A percentile compares a stretch with the other conserved stretches of the same genome.
These are phyloP conservation scores for Candida sp. DNA, from an alignment of 1,139 yeast genomes.

Conservation along the genomic window DNA sequence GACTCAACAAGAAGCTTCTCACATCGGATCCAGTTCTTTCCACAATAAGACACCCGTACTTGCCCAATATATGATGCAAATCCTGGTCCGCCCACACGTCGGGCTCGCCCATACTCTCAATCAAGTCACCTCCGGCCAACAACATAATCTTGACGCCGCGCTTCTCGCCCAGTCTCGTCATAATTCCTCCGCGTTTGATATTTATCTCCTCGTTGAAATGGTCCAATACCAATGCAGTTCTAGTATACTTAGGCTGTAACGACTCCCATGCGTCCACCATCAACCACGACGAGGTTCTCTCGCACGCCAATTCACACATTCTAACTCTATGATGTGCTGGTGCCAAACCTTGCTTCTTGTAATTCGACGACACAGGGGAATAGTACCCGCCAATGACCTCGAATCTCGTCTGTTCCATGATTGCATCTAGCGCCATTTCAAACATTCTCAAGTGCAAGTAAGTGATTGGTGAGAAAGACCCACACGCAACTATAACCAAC, in stretches of 20 bases:
- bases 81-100: conserved; percentile 99
- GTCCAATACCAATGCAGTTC: conserved; percentile 95
- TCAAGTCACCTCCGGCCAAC: conserved; percentile 96
- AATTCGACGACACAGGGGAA: conserved; percentile 96
- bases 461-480: conserved; percentile 95
- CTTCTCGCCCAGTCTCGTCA: conserved; percentile 70
- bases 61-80: conserved; percentile 92
- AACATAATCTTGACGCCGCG: conserved; percentile 95
- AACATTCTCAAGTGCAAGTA: conserved; percentile 96
- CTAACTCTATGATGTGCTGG: conserved; percentile 88
- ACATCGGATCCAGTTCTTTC: conserved; percentile 98
- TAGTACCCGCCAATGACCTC: conserved; percentile 98
- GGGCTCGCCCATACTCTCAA: conserved; percentile 99
- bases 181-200: conserved; percentile 87
- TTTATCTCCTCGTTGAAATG: conserved; percentile 97
- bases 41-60: conserved; percentile 94
- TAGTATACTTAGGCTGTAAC: conserved; percentile 85
- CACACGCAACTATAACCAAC: conserved; percentile 94
- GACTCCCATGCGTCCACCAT: conserved; percentile 99
- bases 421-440: conserved; percentile 98
- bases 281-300: conserved; percentile 94
- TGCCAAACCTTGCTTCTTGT: conserved; percentile 93
- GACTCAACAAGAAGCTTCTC: conserved; percentile 85
- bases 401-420: conserved; percentile 88
- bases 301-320: conserved; percentile 99